A percentile compares a stretch with the other conserved stretches of the same genome.
Conservation (phyloP, 2,329 filamentous ascomycete species). For the Biscogniauxia mediterranea region DNA sequence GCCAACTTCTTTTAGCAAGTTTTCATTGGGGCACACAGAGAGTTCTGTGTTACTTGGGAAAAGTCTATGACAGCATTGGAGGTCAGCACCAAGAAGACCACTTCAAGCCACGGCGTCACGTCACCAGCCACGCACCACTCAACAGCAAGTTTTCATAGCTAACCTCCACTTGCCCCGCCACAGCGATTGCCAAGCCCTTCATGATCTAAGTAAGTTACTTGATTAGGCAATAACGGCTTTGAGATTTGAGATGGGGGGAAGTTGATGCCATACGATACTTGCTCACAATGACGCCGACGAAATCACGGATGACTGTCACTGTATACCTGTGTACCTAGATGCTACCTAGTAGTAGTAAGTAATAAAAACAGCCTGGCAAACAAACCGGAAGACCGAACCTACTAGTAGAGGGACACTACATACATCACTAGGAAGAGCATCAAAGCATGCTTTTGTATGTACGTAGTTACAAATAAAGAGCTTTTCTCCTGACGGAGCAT, state of each 20-base stretch:
- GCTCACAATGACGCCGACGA: not conserved
- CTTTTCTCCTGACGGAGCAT: not conserved
- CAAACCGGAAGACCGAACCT: too few species aligned
- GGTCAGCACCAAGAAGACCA: not conserved
- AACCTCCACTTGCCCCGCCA: not conserved
- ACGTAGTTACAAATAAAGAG: not conserved
- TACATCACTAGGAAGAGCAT: too few species aligned
- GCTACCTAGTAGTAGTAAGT: too few species aligned
- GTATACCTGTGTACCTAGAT: too few species aligned
- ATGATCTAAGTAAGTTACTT: not conserved
- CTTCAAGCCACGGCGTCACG: not conserved
- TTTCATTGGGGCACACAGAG: not conserved
- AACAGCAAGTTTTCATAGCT: too few species aligned
- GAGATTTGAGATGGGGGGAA: not conserved
- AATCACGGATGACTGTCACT: not conserved
- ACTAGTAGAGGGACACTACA: too few species aligned
- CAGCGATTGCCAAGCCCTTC: not conserved
- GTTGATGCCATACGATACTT: not conserved
- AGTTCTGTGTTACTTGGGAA: not conserved
- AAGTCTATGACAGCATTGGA: not conserved
- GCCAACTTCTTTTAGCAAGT: not conserved
- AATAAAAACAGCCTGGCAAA: too few species aligned
- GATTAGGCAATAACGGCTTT: not conserved
- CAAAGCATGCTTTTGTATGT: not conserved
- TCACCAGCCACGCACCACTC: not conserved